Evolutionary conservation across 2,329 filamentous ascomycete genomes (phyloP), one percentile per base, ranked within the genome.

Genomic region (Metarhizium guizhouense): DNA sequence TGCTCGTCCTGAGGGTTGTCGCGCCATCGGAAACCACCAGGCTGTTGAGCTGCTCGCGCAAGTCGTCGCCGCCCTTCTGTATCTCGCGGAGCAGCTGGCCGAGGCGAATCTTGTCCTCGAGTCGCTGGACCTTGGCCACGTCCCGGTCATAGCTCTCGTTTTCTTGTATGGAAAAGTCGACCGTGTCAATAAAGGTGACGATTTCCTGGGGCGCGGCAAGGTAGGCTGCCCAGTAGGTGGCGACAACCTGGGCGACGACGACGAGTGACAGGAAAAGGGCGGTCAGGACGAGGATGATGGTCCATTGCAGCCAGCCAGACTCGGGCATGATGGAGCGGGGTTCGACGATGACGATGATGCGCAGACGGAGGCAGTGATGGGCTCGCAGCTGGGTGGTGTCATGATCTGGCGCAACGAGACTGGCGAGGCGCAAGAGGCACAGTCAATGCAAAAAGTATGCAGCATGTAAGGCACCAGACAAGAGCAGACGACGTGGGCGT

Each of bases 131-230:
- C 57, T 77, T 79, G 55, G 76, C 72, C 51, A 85, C 74, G 62
- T 86, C 81, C 61, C 76, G 73, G 66, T 85, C 80, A 65, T 85
- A 85, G 63, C 75, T 80, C 68, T 85, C 83, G 63, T 85, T 85
- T 66, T 86, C 83, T 61, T 79, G 73, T 51, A 84, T 74, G 43
- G 81, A 88, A 63, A 77, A 82, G 65, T 85, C 82, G 63, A 83
- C 76, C 16, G 79, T 75, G 64, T 85, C 82, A 63, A 84, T 68
- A 62, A 85, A 82, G 56, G 76, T 76, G 57, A 70, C 69, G 55
- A 85, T 74, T 67, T 86, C 82, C 59, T 72, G 73, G 32, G 83
- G 82, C 32, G 83, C 83, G 40, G 74, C 76, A 47, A 77, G 64
- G 68, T 84, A 86, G 18, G 81, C 83, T 57, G 74, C 67, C 53